phyloP scores from a whole-genome alignment of 1,284 basidiomycete species.

The Microbotryomycetes sp. region DNA sequence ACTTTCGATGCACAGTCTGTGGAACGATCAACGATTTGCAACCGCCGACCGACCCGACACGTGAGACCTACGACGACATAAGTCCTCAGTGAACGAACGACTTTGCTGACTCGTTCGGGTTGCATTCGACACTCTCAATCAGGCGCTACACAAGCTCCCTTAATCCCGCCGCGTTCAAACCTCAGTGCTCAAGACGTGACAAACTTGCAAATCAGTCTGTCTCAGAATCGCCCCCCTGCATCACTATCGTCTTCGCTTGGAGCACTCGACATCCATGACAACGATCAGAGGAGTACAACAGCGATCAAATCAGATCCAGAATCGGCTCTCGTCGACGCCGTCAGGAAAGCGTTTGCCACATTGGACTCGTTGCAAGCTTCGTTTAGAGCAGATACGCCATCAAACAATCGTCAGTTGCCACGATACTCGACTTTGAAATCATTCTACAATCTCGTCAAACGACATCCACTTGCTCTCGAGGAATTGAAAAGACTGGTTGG shows the following conservation, averaged over 20 bases:
- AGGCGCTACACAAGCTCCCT: no score
- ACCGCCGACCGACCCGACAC: no score
- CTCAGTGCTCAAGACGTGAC: no score
- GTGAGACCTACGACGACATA: not conserved
- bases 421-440: not conserved
- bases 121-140: no score
- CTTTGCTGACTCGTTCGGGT: no score
- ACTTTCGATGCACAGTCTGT: conserved; percentile 19
- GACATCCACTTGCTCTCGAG: conserved; percentile 6
- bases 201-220: no score
- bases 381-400: conserved; percentile 1
- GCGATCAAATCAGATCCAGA: not conserved
- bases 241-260: no score
- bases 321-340: not conserved
- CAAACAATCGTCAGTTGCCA: not conserved
- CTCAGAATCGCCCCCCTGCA: no score
- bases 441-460: conserved; percentile 1
- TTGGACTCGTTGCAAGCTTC: conserved; percentile 18
- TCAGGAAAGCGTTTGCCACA: conserved; percentile 8
- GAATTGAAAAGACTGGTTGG: conserved; percentile 12
- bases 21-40: conserved; percentile 5
- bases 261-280: no score
- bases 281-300: no score
- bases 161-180: no score
- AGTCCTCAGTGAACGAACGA: not conserved